Evolutionary conservation across 2,329 filamentous ascomycete genomes (phyloP).

Genomic region (Dothistroma pini): DNA sequence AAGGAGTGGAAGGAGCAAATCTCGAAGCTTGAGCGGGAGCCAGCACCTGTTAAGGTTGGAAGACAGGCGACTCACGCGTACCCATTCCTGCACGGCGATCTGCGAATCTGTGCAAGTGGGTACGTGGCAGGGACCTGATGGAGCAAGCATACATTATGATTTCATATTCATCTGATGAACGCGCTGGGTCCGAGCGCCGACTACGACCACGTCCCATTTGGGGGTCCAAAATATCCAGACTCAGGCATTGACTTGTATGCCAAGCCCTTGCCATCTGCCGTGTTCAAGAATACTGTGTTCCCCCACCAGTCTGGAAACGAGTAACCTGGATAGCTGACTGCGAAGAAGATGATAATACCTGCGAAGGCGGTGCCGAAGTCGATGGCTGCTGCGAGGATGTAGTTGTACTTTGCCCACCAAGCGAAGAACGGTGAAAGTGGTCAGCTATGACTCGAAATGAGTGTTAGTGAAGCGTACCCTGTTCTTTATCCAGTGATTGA

Average conservation of each 20-base stretch:
- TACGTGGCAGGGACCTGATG: conserved; percentile 14
- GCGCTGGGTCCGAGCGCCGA: too few species aligned
- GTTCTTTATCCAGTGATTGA: conserved; percentile 43
- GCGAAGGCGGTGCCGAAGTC: conserved; percentile 37
- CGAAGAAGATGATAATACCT: conserved; percentile 39
- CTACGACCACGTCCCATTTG: conserved; percentile 24
- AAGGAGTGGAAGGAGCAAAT: conserved; percentile 20
- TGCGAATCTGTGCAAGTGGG: conserved; percentile 17
- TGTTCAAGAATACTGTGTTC: conserved; percentile 36
- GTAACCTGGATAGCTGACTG: conserved; percentile 42
- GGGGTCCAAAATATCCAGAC: conserved; percentile 63
- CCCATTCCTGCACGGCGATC: conserved; percentile 19
- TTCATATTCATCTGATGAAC: not conserved
- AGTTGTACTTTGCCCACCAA: conserved; percentile 39
- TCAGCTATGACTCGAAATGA: conserved; percentile 63
- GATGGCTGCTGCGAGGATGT: conserved; percentile 36
- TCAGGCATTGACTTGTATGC: conserved; percentile 48
- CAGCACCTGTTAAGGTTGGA: conserved; percentile 13
- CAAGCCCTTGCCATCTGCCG: conserved; percentile 41
- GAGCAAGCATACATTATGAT: too few species aligned
- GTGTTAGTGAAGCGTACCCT: conserved; percentile 62
- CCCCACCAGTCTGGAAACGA: conserved; percentile 25
- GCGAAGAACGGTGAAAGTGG: conserved; percentile 50
- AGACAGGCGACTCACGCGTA: conserved; percentile 16
- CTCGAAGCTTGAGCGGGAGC: conserved; percentile 17